Percentiles rank a stretch among this genome's conserved stretches.
phyloP scores from a whole-genome alignment of 257 asterid species.

The Coffea eugenioides region DNA sequence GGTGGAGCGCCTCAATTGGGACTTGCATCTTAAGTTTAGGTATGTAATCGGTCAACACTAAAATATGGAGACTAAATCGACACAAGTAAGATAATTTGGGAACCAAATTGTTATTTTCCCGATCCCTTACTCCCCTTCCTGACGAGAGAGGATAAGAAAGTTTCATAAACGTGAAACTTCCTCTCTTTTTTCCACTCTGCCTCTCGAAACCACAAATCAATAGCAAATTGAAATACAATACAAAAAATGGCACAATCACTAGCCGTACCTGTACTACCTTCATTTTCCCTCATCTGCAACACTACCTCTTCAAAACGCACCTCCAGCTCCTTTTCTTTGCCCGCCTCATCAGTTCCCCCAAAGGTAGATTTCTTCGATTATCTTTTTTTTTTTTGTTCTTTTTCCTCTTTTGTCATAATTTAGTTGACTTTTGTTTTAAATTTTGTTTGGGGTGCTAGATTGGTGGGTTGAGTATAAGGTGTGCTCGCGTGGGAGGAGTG shows the following conservation, averaged over 20 bases:
- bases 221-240: not conserved
- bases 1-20: too few relatives aligned
- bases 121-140: too few relatives aligned
- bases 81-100: too few relatives aligned
- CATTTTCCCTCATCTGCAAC: slow-evolving; percentile 60
- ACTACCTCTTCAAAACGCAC: slow-evolving; percentile 28
- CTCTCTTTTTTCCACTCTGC: not conserved
- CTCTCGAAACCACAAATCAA: not conserved
- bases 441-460: slow-evolving; percentile 31
- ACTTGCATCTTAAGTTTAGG: too few relatives aligned
- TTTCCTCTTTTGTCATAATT: not conserved
- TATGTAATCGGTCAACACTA: too few relatives aligned
- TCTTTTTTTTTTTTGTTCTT: not conserved
- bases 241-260: slow-evolving; percentile 54
- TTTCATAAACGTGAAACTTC: too few relatives aligned
- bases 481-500: slow-evolving; percentile 99
- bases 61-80: too few relatives aligned
- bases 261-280: slow-evolving; percentile 73
- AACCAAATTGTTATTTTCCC: too few relatives aligned
- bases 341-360: slow-evolving; percentile 37
- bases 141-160: too few relatives aligned
- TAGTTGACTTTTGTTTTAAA: slow-evolving; percentile 1
- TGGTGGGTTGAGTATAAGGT: slow-evolving; percentile 72
- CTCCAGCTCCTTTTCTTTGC: slow-evolving; percentile 43
- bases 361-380: slow-evolving; percentile 40